Evolutionary conservation across 805 yeast species (phyloP), one percentile per base, ranked within the genome.

Genomic region (Lipomyces orientalis): DNA sequence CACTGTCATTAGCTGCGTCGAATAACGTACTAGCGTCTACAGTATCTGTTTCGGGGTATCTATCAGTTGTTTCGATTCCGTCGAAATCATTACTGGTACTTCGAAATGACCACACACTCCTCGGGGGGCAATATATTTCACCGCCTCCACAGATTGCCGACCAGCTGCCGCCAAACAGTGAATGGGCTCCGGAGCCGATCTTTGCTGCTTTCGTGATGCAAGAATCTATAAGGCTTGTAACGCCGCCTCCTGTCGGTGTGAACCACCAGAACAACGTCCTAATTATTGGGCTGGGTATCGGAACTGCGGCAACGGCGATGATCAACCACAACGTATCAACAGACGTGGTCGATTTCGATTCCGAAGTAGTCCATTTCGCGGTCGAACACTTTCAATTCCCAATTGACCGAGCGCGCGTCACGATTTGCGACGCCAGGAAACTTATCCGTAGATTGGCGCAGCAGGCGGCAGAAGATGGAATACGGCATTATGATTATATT

Each of bases 231-330:
- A 60, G 73, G 12, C 67, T 66, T 7, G 67, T 68, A 22, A 43
- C 46, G 4, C 73, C 71, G 2, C 56, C 58, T 4, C 70, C 71
- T 3, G 55, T n/a, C 3, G 64, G 61, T 31, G 33, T 8, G 22
- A 29, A 16, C 19, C 31, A 58, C 10, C n/a, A 52, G n/a, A 58
- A 57, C 22, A 16, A 54, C 25, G 25, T 51, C 54, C 58, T 68
- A 29, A 55, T 68, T 19, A 60, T 69, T 16, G 73, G 73, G 8
- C 64, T 68, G 14, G 73, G 73, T 14, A 62, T 60, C 31, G 71
- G 73, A 22, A 63, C 66, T 2, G 60, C 60, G 12, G 71, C 73
- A 16, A 29, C 52, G 10, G 69, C 73, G 6, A 39, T 70, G 58
- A 51, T 59, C 2, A 55, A 49, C 25, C 73, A 68, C 46, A 60